Evolutionary conservation across 78 protist genomes (phyloP).

Genomic region (Bigelowiella natans): DNA sequence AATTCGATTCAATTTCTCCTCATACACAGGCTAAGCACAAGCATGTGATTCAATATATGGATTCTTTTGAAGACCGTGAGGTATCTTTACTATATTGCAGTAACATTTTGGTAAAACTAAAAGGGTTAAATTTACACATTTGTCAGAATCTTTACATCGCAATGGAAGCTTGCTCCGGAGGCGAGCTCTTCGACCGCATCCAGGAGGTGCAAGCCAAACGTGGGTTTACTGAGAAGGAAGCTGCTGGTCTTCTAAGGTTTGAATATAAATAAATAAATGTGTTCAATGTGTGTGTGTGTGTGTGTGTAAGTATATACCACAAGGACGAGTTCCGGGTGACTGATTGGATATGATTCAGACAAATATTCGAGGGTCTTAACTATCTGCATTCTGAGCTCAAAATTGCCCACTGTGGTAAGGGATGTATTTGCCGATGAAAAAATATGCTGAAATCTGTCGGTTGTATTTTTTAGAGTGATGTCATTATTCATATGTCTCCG

Average conservation of each 20-base stretch:
- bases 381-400: not conserved
- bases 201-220: not conserved
- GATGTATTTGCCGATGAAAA: too few species aligned
- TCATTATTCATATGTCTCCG: too few species aligned
- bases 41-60: not conserved
- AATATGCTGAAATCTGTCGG: too few species aligned
- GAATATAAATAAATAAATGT: too few species aligned
- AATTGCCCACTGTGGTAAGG: not conserved
- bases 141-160: not conserved
- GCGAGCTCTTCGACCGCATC: slow-evolving; percentile 11
- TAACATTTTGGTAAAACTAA: too few species aligned
- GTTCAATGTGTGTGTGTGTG: too few species aligned
- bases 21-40: not conserved
- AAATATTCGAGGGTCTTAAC: not conserved
- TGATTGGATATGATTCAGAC: not conserved
- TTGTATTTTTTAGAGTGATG: not conserved
- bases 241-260: not conserved
- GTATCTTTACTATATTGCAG: not conserved
- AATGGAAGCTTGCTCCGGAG: slow-evolving; percentile 15
- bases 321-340: too few species aligned
- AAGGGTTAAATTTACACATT: not conserved
- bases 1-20: not conserved
- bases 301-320: too few species aligned
- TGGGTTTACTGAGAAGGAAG: not conserved
- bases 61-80: not conserved